Base-by-base conservation (phyloP, 306 rosid genomes). In the Notholithocarpus densiflorus region DNA sequence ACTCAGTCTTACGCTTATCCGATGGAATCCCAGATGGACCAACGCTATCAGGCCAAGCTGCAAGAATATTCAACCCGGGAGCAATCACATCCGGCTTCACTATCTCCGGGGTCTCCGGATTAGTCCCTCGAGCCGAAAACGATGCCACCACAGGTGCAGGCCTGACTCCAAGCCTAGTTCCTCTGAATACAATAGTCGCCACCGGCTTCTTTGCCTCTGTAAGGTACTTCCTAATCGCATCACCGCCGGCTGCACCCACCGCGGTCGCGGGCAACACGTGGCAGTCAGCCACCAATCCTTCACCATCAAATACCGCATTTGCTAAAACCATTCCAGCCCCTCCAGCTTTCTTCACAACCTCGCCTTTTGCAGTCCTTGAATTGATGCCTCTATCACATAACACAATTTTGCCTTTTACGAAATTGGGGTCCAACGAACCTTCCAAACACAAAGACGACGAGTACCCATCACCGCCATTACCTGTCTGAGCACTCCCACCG, bases 111-210 rank as follows among this genome's bases (percentile, higher is more conserved):
- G 98, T 86, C 76, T 82, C 93, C 3, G 98, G 98, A 64, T 94
- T 92, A 6, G 97, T 95, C 48, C 98, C 98, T 14, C 98, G 85
- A 3, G 98, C 96, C 13, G 98, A 92, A 71, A 94, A 94, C 1
- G 98, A 87, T 24, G 98, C 98, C 61, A 94, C 97, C 18, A 92
- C 96, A 1, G 98, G 98, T 1, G 98, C 98, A 2, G 98, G 98
- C 73, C 87, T 76, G 19, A 94, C 83, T 31, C 97, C 92, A 2
- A 92, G 79, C 81, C 92, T 84, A 20, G 98, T 94, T 14, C 98
- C 98, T 55, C 86, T 87, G 73, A 94, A 94, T 61, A 82, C 48
- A 69, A 94, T 89, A 0, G 95, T 94, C 0, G 96, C 97, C 0
- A 91, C 83, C 0, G 97, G 85, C 6, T 82, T 89, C 1, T 79